These are phyloP conservation scores for Oxyria digyna DNA, from an alignment of 148 eudicot genomes.

Conservation along the genomic window DNA sequence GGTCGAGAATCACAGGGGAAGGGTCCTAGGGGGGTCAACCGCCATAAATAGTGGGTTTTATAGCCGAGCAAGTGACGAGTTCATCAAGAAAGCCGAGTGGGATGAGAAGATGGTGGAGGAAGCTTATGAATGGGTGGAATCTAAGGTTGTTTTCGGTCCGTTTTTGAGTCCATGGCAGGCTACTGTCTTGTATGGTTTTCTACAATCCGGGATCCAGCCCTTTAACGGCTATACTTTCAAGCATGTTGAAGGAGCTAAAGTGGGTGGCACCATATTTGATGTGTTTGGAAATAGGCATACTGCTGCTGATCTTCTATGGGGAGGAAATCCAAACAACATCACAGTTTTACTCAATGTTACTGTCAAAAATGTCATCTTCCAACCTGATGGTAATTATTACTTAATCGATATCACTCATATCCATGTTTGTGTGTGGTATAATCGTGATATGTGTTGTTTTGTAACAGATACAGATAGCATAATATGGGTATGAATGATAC, in stretches of 20 bases:
- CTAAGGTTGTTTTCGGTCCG: constrained; percentile 27
- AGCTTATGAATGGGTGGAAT: constrained; percentile 34
- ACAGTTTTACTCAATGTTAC: constrained; percentile 24
- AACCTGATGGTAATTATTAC: constrained; percentile 10
- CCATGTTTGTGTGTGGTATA: too few relatives aligned
- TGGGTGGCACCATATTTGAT: constrained; percentile 30
- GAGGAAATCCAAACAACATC: constrained; percentile 19
- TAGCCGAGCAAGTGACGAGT: constrained; percentile 26
- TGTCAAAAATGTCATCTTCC: constrained; percentile 20
- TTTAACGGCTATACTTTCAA: constrained; percentile 31
- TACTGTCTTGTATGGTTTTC: constrained; percentile 21
- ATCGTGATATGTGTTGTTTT: too few relatives aligned
- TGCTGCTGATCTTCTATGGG: constrained; percentile 29
- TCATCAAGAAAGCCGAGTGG: constrained; percentile 21
- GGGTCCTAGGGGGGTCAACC: constrained; percentile 37
- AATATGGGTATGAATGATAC: too few relatives aligned
- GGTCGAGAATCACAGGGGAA: constrained; percentile 25
- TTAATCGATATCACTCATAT: too few relatives aligned
- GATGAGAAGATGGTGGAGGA: constrained; percentile 25
- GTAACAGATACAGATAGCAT: too few relatives aligned
- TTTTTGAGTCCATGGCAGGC: constrained; percentile 27
- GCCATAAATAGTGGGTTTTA: constrained; percentile 34
- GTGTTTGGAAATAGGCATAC: constrained; percentile 25
- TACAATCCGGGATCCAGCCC: constrained; percentile 30
- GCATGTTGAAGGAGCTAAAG: constrained; percentile 30